A percentile compares a stretch with the other conserved stretches of the same genome.
phyloP scores from a whole-genome alignment of 169 alveolate genomes.

The Eimeria sp. region DNA sequence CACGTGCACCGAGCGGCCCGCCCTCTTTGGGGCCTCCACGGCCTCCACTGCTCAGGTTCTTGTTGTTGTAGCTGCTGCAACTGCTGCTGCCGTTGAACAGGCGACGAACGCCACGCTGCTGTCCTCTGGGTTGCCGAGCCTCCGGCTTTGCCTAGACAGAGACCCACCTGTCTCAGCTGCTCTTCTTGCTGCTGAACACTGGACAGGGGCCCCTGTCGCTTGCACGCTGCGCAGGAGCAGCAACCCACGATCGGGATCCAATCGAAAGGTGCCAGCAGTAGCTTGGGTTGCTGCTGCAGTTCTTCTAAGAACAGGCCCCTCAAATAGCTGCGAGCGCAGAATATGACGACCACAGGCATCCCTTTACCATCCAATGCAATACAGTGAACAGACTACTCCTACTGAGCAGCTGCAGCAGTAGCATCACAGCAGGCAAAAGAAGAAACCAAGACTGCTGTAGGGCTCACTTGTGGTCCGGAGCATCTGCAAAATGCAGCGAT shows the following conservation, averaged over 20 bases:
- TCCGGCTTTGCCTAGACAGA: neutral
- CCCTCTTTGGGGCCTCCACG: constrained; percentile 50
- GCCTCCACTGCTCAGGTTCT: constrained; percentile 38
- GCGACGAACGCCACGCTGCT: constrained; percentile 14
- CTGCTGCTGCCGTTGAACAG: constrained; percentile 45
- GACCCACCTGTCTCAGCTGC: constrained; percentile 60
- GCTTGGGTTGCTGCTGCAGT: constrained; percentile 59
- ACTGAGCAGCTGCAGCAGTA: constrained; percentile 2
- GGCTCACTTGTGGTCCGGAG: constrained; percentile 96
- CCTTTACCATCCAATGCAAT: neutral
- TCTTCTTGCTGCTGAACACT: constrained; percentile 43
- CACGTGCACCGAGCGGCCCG: constrained; percentile 58
- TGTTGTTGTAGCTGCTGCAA: constrained; percentile 48
- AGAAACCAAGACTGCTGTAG: neutral
- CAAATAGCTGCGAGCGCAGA: constrained; percentile 20
- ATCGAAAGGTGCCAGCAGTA: constrained; percentile 14
- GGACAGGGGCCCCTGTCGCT: constrained; percentile 34
- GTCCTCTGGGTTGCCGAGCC: neutral
- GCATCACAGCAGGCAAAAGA: neutral
- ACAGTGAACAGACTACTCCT: neutral
- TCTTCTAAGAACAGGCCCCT: constrained; percentile 54
- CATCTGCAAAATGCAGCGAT: constrained; percentile 97
- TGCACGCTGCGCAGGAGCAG: constrained; percentile 63
- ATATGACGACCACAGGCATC: neutral
- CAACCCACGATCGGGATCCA: constrained; percentile 56